Conservation (phyloP, 2,329 filamentous ascomycete genomes). For the Periconia digitata region DNA sequence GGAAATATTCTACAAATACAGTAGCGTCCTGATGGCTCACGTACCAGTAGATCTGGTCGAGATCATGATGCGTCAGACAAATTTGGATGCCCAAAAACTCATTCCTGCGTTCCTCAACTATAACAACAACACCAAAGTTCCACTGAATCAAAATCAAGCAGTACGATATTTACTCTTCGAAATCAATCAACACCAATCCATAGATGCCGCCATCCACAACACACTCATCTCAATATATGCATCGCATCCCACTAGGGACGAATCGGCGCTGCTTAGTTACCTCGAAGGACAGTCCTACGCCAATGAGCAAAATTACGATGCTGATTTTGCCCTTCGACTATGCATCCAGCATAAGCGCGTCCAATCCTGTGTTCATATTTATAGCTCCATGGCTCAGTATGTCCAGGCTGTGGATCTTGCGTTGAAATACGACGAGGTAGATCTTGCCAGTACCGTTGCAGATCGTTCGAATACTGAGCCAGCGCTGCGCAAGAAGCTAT, state of each 20-base stretch:
- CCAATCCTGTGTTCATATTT: constrained; percentile 94
- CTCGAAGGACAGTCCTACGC: constrained; percentile 77
- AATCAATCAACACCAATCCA: constrained; percentile 80
- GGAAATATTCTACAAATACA: constrained; percentile 94
- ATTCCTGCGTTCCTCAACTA: constrained; percentile 95
- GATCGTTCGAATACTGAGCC: constrained; percentile 80
- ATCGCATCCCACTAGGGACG: constrained; percentile 78
- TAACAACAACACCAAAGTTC: constrained; percentile 72
- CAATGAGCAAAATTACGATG: constrained; percentile 83
- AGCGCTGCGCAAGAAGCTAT: constrained; percentile 85
- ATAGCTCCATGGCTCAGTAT: constrained; percentile 94
- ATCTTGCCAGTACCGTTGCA: constrained; percentile 85
- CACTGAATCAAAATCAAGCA: constrained; percentile 78
- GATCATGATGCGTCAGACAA: constrained; percentile 87
- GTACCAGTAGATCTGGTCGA: constrained; percentile 86
- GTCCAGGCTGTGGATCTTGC: constrained; percentile 90
- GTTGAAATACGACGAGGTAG: constrained; percentile 83
- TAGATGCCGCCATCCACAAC: constrained; percentile 89
- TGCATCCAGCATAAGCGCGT: constrained; percentile 95
- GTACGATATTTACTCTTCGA: constrained; percentile 91
- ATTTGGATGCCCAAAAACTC: constrained; percentile 80
- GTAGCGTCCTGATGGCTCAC: constrained; percentile 93
- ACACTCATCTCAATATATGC: constrained; percentile 96
- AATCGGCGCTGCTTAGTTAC: constrained; percentile 83
- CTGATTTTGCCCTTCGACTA: constrained; percentile 90